Evolutionary conservation across 2,329 filamentous ascomycete genomes (phyloP), one percentile per base, ranked within the genome.

Genomic region (Trichophyton benhamiae): DNA sequence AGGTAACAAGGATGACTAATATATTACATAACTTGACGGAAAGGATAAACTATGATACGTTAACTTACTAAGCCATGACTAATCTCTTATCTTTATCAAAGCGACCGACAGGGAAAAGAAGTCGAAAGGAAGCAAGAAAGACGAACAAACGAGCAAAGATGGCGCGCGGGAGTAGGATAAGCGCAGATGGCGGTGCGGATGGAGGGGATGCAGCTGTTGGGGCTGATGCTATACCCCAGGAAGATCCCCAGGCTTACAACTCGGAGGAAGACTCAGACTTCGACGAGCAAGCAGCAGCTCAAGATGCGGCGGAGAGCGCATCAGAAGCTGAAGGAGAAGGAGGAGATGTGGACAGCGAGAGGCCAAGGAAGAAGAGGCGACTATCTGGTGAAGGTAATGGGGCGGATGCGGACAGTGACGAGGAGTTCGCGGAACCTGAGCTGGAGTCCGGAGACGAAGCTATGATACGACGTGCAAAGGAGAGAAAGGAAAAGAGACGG

Each of bases 371-470:
- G 61, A 72, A 74, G 62, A 70, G 70, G 38, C 78, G 76, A 63
- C 70, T 68, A 4, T 61, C 60, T 13, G 70, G 65, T 65, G 75
- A 70, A 58, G 61, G 60, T 41, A 64, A 63, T 25, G 63, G 61
- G 3, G 65, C 64, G 3, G 67, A 70, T 7, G 60, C 61, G 13
- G 59, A 63, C 48, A 57, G 33, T 8, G 65, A 63, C 33, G 62
- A 59, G 22, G 57, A 63, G 22, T 41, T 61, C 8, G 33, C 62
- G n/a, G 72, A 72, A 8, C 71, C 71, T 4, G 78, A 76, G 42
- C 69, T 82, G 3, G 79, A 82, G 62, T 82, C 81, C 7, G 81
- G 81, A 2, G 81, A 83, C 65, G 81, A 83, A 66, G 77, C 72
- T 6, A 82, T 79, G n/a, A 82, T 83, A 48, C 72, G 72, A 60